Conservation (phyloP, 2,329 filamentous ascomycete genomes). For the Cercospora berteroae region DNA sequence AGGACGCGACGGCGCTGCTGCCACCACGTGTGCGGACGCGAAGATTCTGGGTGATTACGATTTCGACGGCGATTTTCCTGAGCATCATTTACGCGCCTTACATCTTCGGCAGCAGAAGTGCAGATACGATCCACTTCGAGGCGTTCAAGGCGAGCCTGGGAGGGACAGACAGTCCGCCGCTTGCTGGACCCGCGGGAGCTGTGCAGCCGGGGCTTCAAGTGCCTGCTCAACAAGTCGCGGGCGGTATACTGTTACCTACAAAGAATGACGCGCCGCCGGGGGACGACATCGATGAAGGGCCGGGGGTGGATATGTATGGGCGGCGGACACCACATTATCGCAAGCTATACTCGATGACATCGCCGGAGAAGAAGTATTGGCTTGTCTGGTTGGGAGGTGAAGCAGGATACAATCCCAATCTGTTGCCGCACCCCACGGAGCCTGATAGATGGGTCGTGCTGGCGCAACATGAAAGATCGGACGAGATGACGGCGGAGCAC, state of each 20-base stretch:
- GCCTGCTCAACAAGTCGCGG: not conserved
- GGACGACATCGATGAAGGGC: not conserved
- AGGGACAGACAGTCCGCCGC: not conserved
- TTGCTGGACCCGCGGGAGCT: not conserved
- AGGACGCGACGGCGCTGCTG: not conserved
- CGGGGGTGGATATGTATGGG: not conserved
- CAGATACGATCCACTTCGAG: not conserved
- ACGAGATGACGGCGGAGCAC: not conserved
- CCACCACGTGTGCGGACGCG: slow-evolving; percentile 1
- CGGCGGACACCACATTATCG: slow-evolving; percentile 2
- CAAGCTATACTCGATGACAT: slow-evolving; percentile 44
- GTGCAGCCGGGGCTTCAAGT: not conserved
- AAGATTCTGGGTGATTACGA: not conserved
- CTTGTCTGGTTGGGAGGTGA: slow-evolving; percentile 48
- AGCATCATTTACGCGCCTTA: not conserved
- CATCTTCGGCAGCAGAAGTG: not conserved
- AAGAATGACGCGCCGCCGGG: not conserved
- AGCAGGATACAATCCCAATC: slow-evolving; percentile 54
- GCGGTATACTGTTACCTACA: not conserved
- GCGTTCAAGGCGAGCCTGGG: not conserved
- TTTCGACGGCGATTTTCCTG: not conserved
- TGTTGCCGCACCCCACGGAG: slow-evolving; percentile 55
- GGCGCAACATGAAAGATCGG: slow-evolving; percentile 30
- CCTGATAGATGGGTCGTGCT: slow-evolving; percentile 53
- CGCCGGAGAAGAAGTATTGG: slow-evolving; percentile 50